phyloP scores from a whole-genome alignment of 2,329 filamentous ascomycete genomes.

The Pestalotiopsis sp. region DNA sequence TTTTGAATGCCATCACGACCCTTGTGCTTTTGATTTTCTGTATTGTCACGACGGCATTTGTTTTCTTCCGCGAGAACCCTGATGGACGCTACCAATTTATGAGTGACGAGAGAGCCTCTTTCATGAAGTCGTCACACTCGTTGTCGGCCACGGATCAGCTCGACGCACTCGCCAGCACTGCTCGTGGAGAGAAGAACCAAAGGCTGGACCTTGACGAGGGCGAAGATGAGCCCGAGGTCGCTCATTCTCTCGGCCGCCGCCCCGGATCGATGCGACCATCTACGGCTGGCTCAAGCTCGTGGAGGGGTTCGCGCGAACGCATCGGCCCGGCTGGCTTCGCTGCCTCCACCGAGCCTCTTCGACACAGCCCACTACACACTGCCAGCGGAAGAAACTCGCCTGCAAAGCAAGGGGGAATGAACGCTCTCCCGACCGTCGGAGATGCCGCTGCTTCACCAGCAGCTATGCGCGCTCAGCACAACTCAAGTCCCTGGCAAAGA shows the following conservation, averaged over 20 bases:
- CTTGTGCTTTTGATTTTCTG: slow-evolving; percentile 83
- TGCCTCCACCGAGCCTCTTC: not conserved
- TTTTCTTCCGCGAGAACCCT: slow-evolving; percentile 89
- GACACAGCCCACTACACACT: not conserved
- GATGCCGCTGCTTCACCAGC: slow-evolving; percentile 27
- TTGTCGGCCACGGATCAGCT: slow-evolving; percentile 79
- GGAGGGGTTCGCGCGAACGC: slow-evolving; percentile 35
- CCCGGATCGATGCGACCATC: slow-evolving; percentile 34
- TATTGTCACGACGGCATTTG: slow-evolving; percentile 70
- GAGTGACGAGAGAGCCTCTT: slow-evolving; percentile 93
- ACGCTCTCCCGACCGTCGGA: not conserved
- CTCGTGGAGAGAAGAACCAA: slow-evolving; percentile 73
- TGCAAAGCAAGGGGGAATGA: not conserved
- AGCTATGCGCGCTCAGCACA: slow-evolving; percentile 41
- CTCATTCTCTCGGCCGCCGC: slow-evolving; percentile 53
- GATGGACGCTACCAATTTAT: slow-evolving; percentile 95
- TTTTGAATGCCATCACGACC: slow-evolving; percentile 83
- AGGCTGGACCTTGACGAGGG: slow-evolving; percentile 68
- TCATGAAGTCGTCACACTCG: slow-evolving; percentile 94
- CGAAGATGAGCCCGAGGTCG: slow-evolving; percentile 69
- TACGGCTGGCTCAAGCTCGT: slow-evolving; percentile 22
- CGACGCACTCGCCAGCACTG: slow-evolving; percentile 86
- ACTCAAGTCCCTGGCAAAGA: slow-evolving; percentile 53
- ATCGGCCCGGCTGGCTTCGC: not conserved
- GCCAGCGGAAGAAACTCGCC: slow-evolving; percentile 1